These are phyloP conservation scores for Suillus bovinus DNA, from an alignment of 768 basidiomycete species.

Conservation along the genomic window DNA sequence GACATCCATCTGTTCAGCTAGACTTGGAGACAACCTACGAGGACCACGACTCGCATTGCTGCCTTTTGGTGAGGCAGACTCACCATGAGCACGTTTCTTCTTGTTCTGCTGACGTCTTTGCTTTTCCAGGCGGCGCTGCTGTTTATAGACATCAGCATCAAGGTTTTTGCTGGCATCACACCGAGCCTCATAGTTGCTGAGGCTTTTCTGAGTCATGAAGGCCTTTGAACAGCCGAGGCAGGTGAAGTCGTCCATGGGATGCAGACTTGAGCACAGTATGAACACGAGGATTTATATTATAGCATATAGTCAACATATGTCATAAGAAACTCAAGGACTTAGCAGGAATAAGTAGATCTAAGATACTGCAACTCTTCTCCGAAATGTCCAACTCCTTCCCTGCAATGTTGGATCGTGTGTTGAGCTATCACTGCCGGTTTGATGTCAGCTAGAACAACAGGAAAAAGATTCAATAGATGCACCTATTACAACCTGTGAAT, in stretches of 20 bases:
- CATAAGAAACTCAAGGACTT: not conserved
- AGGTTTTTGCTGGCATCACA: not conserved
- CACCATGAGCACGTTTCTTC: not conserved
- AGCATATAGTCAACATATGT: not conserved
- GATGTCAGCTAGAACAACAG: too few species aligned
- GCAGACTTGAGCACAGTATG: not conserved
- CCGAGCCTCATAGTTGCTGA: not conserved
- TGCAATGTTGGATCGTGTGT: too few species aligned
- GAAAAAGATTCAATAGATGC: too few species aligned
- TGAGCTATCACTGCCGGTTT: too few species aligned
- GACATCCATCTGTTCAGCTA: too few species aligned
- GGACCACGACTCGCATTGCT: too few species aligned
- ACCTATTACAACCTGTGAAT: too few species aligned
- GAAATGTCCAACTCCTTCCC: too few species aligned
- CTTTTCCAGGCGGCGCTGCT: conserved; percentile 1
- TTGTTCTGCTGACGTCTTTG: not conserved
- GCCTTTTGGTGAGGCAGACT: not conserved
- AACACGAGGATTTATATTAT: not conserved
- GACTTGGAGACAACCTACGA: too few species aligned
- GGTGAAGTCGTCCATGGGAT: conserved; percentile 1
- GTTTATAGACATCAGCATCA: conserved; percentile 6
- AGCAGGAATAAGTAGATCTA: not conserved
- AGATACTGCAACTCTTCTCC: not conserved
- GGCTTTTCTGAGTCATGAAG: not conserved
- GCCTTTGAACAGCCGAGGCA: conserved; percentile 6